These are phyloP conservation scores for Quercus lobata DNA, from an alignment of 331 rosid genomes.

Conservation along the genomic window DNA sequence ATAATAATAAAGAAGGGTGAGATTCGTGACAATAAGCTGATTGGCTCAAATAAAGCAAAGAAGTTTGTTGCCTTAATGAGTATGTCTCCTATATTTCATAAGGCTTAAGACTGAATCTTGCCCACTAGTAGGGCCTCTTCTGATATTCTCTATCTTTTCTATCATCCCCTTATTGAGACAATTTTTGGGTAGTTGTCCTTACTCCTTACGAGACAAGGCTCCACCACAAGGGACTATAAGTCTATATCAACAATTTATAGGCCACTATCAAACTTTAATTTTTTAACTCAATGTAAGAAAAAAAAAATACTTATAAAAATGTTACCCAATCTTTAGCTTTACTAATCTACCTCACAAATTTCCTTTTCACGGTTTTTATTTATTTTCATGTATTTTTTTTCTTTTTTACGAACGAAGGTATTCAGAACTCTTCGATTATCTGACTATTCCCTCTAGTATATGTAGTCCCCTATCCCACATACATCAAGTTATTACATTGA, in stretches of 20 bases:
- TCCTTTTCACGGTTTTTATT: neutral
- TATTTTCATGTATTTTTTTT: neutral
- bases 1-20: slow-evolving; percentile 24
- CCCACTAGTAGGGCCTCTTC: slow-evolving; percentile 25
- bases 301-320: neutral
- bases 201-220: slow-evolving; percentile 13
- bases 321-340: neutral
- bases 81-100: slow-evolving; percentile 29
- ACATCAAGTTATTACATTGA: too few relatives aligned
- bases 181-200: slow-evolving; percentile 21
- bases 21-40: slow-evolving; percentile 10
- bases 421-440: too few relatives aligned
- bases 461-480: rapidly evolving
- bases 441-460: too few relatives aligned
- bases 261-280: neutral
- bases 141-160: slow-evolving; percentile 30
- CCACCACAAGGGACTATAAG: slow-evolving; percentile 2
- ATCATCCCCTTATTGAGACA: slow-evolving; percentile 16
- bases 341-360: neutral
- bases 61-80: slow-evolving; percentile 35
- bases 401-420: too few relatives aligned
- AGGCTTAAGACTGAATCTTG: slow-evolving; percentile 30
- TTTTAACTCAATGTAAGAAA: neutral
- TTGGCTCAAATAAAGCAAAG: slow-evolving; percentile 38
- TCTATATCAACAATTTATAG: slow-evolving; percentile 6